Base-by-base conservation (phyloP, 2,329 filamentous ascomycete species). In the Domatiomyces catenatus region DNA sequence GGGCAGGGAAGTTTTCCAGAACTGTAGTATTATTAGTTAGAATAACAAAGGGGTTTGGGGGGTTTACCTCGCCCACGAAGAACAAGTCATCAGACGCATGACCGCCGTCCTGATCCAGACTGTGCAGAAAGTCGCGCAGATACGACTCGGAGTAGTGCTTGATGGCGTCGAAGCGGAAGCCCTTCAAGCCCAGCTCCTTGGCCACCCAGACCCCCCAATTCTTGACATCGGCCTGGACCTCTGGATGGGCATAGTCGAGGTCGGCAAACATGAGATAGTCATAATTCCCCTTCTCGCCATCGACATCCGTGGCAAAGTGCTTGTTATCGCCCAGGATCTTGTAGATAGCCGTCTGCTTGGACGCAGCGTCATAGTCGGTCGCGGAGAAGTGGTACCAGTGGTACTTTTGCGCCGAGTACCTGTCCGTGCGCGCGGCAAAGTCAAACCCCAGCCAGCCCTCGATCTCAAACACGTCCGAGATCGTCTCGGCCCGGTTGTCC, bases 131-230 rank as follows among this genome's bases (percentile, higher is more conserved):
- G 24, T 79, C 71, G 39, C 70, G 69, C 17, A 52, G 52, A 60
- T 83, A 83, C 20, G 72, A 68, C 56, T 75, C 75, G 48, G 73
- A 77, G 64, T 77, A 81, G 63, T 83, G 80, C 65, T 81, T 79
- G 39, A 80, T 75, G 18, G 80, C 80, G 59, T 83, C 80, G 49
- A 83, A 75, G n/a, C 80, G 70, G 59, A 83, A 77, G 1, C 79
- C 80, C 56, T 74, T 71, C 7, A 83, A 64, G 0, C 74, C 74
- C 0, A 80, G 62, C 53, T 79, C 69, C 24, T 75, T 69, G 2
- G 74, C 71, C 50, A 83, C 68, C 80, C 80, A 83, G 3, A 71
- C 66, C 1, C 77, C 78, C 80, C 80, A 83, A 46, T 72, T 70
- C 52, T 77, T 68, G 6, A 82, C 72, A 53, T 83, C 80, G 8